Base-by-base conservation (phyloP, 192 early-diverging fungal genomes). In the Coemansia aciculifera region DNA sequence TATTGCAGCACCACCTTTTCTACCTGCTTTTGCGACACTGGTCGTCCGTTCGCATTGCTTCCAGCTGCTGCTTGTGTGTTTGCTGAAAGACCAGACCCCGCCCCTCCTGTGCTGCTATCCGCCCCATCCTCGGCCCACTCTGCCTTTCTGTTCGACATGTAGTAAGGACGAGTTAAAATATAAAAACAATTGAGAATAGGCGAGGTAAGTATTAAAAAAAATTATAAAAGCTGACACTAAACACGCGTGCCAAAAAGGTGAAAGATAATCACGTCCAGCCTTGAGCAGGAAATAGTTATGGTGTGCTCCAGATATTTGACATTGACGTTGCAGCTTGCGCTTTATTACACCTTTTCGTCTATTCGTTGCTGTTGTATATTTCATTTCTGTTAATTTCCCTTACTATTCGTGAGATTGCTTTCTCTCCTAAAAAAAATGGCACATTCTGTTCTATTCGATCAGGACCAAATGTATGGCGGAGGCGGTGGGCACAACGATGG, bases 1-100 rank as follows among this genome's bases (percentile, higher is more conserved):
- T 90, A 91, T 44, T 90, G 85, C 40, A 86, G 74, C 11, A 91
- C 88, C 17, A 90, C 85, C 57, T 84, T 81, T 46, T 92, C 86
- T 6, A 81, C 64, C 40, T 78, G 77, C 42, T 84, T 84, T 43
- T 74, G 68, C 4, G 79, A 68, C 12, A 67, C 74, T 49, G 73
- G 68, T 15, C 61, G 66, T 48, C 64, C 63, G 63, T 46, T 48
- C 24, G 9, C 36, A 37, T 34, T 66, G 63, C 57, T 39, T 19
- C 24, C 19, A 10, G 19, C 11, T 36, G 24, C 60, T 37, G 49
- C 49, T 38, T 44, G 44, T 36, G 63, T 52, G 43, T 19, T 51
- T 65, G 34, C 44, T 21, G 39, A 39, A n/a, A 24, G 2, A 11
- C 0, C 54, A 13, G 54, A 27, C 13, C 51, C 24, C 27, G 38